Base-by-base conservation (phyloP, 352 stramenopile species). In the Pythium coloratum region DNA sequence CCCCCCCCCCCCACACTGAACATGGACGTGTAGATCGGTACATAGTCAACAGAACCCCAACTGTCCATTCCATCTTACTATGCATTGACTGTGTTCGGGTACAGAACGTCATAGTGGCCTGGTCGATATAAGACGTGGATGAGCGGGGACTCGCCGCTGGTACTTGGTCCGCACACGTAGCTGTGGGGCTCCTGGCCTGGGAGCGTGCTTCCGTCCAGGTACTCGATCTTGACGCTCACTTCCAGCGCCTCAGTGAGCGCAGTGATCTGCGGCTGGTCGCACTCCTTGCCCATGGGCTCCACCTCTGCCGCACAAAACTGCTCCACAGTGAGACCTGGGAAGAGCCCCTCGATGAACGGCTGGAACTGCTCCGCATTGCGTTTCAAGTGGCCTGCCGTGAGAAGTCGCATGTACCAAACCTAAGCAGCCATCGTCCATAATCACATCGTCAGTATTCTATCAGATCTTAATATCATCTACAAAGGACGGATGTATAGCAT, bases 91-190 rank as follows among this genome's bases (percentile, higher is more conserved):
- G n/a, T n/a, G 47, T 65, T 36, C 18, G 76, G 77, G 66, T 98
- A 98, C 58, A 98, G 76, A 56, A 98, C 95, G 73, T 98, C 95
- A 81, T 98, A 98, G 75, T 98, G 95, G 13, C 95, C 95, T 16
- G 94, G 94, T 61, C 95, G 88, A 82, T 98, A 98, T 28, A 98
- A 75, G 58, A 98, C 73, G 44, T 85, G 83, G 44, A 98, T 82
- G 20, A 34, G 34, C 20, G 24, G 33, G 20, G 18, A 26, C 33
- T 64, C 46, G 16, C 46, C 55, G 3, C 42, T 20, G 3, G 54
- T 36, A n/a, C n/a, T 49, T 1, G 78, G 66, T 1, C 73, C 76
- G 54, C 81, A 94, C 26, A 89, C 70, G 70, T 94, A 92, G 62
- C 67, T 89, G 60, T 89, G 83, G 7, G 89, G 75, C 18, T 82